Percentiles rank a stretch among this genome's conserved stretches.
Evolutionary conservation across 768 basidiomycete species (phyloP).

Genomic region (Chalciporus sphaerocephalus): DNA sequence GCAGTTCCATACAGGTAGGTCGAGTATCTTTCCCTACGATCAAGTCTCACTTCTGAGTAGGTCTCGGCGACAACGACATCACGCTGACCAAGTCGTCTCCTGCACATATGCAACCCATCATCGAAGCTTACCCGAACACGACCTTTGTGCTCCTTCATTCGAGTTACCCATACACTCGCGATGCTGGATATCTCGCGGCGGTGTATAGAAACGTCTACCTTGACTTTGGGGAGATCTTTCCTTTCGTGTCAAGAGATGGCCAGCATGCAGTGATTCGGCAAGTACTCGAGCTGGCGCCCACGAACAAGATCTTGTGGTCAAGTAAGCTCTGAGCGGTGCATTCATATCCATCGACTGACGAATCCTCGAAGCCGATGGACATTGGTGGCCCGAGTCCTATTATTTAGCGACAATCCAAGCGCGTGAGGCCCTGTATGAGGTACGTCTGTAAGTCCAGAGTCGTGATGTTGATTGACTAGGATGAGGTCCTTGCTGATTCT

Average conservation of each 20-base stretch:
- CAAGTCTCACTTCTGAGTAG: slow-evolving; percentile 7
- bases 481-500: slow-evolving; percentile 59
- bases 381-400: slow-evolving; percentile 70
- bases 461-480: slow-evolving; percentile 47
- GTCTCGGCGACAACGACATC: slow-evolving; percentile 74
- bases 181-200: slow-evolving; percentile 72
- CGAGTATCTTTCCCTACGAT: not conserved
- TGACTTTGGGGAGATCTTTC: slow-evolving; percentile 80
- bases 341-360: not conserved
- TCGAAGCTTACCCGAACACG: slow-evolving; percentile 57
- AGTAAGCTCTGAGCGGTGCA: slow-evolving; percentile 40
- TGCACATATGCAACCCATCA: slow-evolving; percentile 61
- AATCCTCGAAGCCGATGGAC: slow-evolving; percentile 18
- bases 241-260: slow-evolving; percentile 57
- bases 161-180: slow-evolving; percentile 73
- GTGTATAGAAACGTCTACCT: slow-evolving; percentile 72
- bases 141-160: slow-evolving; percentile 68
- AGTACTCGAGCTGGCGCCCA: slow-evolving; percentile 67
- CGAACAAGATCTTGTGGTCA: slow-evolving; percentile 79
- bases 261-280: slow-evolving; percentile 58
- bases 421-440: slow-evolving; percentile 56
- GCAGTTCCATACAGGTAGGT: slow-evolving; percentile 69
- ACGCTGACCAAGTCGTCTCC: slow-evolving; percentile 55
- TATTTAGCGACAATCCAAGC: slow-evolving; percentile 67
- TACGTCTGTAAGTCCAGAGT: slow-evolving; percentile 22